Evolutionary conservation across 352 stramenopile genomes (phyloP).

Genomic region (Phytophthora chlamydospora): DNA sequence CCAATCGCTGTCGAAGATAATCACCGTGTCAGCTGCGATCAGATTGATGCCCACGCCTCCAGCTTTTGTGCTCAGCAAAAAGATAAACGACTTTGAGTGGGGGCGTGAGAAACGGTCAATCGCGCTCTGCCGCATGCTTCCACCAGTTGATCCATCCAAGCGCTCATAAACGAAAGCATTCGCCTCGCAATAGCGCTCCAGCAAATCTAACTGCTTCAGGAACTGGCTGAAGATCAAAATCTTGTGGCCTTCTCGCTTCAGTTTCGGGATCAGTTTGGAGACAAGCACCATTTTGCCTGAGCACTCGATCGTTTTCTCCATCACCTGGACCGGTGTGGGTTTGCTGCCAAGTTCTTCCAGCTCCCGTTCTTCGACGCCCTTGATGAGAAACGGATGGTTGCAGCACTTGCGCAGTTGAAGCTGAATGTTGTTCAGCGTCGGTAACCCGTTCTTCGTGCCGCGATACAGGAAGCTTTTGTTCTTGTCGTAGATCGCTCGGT

Average conservation of each 20-base stretch:
- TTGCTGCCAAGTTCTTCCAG: slow-evolving; percentile 71
- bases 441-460: slow-evolving; percentile 84
- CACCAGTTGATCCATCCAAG: slow-evolving; percentile 91
- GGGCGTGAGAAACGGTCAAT: slow-evolving; percentile 97
- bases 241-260: slow-evolving; percentile 93
- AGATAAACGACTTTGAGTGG: slow-evolving; percentile 97
- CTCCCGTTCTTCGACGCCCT: slow-evolving; percentile 90
- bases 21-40: slow-evolving; percentile 98
- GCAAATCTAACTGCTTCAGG: slow-evolving; percentile 92
- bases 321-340: slow-evolving; percentile 57
- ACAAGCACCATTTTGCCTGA: slow-evolving; percentile 92
- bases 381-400: slow-evolving; percentile 99
- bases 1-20: slow-evolving; percentile 99
- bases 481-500: slow-evolving; percentile 99
- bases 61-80: slow-evolving; percentile 98
- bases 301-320: slow-evolving; percentile 87
- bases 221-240: slow-evolving; percentile 98
- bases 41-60: slow-evolving; percentile 98
- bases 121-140: slow-evolving; percentile 89
- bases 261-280: slow-evolving; percentile 88
- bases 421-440: slow-evolving; percentile 98
- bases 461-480: slow-evolving; percentile 97
- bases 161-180: slow-evolving; percentile 90
- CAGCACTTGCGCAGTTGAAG: slow-evolving; percentile 99
- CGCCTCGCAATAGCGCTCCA: slow-evolving; percentile 93